Conservation (phyloP, 2,329 filamentous ascomycete species). For the Podosphaera fusca region DNA sequence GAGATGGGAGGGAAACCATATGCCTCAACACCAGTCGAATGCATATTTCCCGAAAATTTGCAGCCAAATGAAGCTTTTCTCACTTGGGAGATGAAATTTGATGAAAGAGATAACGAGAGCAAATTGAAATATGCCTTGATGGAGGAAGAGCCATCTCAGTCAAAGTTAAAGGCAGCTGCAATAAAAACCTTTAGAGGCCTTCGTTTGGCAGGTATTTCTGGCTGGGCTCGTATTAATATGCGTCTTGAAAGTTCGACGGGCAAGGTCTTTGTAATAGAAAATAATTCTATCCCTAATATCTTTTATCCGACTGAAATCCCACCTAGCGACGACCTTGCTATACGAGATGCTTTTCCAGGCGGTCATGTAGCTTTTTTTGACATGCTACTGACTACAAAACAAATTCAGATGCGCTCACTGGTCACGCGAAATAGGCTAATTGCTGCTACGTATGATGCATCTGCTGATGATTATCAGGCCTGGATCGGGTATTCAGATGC, state of each 20-base stretch:
- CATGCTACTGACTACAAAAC: not conserved
- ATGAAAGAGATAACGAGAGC: not conserved
- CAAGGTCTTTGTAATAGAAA: not conserved
- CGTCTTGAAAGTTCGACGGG: not conserved
- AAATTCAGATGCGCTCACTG: not conserved
- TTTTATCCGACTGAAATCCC: not conserved
- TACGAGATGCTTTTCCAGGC: not conserved
- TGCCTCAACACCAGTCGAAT: not conserved
- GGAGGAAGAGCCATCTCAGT: not conserved
- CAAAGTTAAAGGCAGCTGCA: not conserved
- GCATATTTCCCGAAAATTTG: not conserved
- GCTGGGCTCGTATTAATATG: not conserved
- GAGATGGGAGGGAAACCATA: not conserved
- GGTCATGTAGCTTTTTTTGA: not conserved
- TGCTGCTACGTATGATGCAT: not conserved
- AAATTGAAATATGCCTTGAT: not conserved
- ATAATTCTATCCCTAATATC: not conserved
- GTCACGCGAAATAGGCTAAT: not conserved
- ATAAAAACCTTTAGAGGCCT: not conserved
- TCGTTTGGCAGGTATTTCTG: not conserved
- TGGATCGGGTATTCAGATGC: not conserved
- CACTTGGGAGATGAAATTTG: not conserved
- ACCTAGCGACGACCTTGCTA: not conserved
- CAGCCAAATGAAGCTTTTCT: not conserved
- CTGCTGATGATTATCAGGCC: not conserved